A percentile compares a stretch with the other conserved stretches of the same genome.
These are phyloP conservation scores for Exophiala alcalophila DNA, from an alignment of 2,329 filamentous ascomycete genomes.

Conservation along the genomic window DNA sequence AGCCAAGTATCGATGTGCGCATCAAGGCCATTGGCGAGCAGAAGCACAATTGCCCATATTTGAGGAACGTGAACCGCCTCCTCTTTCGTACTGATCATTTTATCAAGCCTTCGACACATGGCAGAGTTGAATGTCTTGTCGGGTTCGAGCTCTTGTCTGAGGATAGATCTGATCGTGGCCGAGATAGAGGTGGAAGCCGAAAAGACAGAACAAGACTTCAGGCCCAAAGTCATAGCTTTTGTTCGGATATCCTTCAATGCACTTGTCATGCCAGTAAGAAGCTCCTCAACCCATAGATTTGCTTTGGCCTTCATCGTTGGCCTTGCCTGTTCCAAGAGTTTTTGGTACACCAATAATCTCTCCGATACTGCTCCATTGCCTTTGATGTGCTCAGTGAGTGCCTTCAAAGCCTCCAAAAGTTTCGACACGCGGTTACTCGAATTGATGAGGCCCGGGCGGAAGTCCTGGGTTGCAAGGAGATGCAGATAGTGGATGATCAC, in stretches of 20 bases:
- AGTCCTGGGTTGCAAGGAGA: slow-evolving; percentile 75
- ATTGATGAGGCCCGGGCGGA: slow-evolving; percentile 59
- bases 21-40: slow-evolving; percentile 67
- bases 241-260: slow-evolving; percentile 70
- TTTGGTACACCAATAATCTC: slow-evolving; percentile 74
- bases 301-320: slow-evolving; percentile 66
- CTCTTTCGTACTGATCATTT: slow-evolving; percentile 62
- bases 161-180: slow-evolving; percentile 57
- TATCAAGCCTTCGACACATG: slow-evolving; percentile 63
- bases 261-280: slow-evolving; percentile 80
- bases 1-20: slow-evolving; percentile 64
- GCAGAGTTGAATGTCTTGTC: slow-evolving; percentile 66
- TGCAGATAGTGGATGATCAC: slow-evolving; percentile 76
- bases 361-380: slow-evolving; percentile 79
- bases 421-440: slow-evolving; percentile 57
- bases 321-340: slow-evolving; percentile 69
- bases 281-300: slow-evolving; percentile 74
- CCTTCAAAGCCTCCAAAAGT: slow-evolving; percentile 67
- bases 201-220: slow-evolving; percentile 65
- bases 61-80: slow-evolving; percentile 70
- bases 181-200: slow-evolving; percentile 67
- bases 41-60: slow-evolving; percentile 80
- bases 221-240: slow-evolving; percentile 70
- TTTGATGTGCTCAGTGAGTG: slow-evolving; percentile 68
- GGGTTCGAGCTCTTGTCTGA: slow-evolving; percentile 51